Base-by-base conservation (phyloP, 2,329 filamentous ascomycete genomes). In the Colletotrichum sp. region DNA sequence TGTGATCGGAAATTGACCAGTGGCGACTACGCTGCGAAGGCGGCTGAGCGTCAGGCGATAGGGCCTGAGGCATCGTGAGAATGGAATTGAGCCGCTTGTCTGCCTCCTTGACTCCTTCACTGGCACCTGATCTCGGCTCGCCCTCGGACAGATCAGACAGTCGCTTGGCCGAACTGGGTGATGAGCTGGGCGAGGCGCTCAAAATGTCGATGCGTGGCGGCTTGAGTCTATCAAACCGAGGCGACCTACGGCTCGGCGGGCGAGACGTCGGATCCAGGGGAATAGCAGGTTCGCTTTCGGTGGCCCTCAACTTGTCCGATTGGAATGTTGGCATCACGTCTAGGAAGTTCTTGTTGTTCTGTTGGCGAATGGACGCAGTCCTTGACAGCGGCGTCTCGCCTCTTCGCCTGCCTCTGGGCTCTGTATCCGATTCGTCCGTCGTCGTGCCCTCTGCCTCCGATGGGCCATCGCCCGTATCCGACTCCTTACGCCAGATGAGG, bases 401-500 rank as follows among this genome's bases (percentile, higher is more conserved):
- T 55, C 84, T 83, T 30, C 80, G 78, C 57, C 88, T 83, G 15
- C 87, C 88, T 70, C 87, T 80, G 30, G 80, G 80, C 44, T 90
- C 89, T 3, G 76, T 81, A 4, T 91, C 90, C 1, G 89, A 90
- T 27, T 90, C 89, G 29, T 89, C 87, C 3, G 87, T 87, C 1
- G 86, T 86, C 6, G 87, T 85, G 12, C 80, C 79, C 9, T 89
- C 87, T 2, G 81, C 82, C 11, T 83, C 79, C 4, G 80, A 79
- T 5, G 79, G 77, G 6, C 78, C 82, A 12, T 79, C 79, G 6
- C 80, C 80, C 11, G 36, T 39, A 8, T 84, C 83, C 5, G 81
- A 81, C 8, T 92, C 90, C 76, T 88, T 91, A 78, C 87, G 89
- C 89, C 91, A 92, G 27, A 92, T 78, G 69, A 92, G 85, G 67